These are phyloP conservation scores for Cenococcum geophilum DNA, from an alignment of 495 filamentous ascomycete genomes.

Conservation along the genomic window DNA sequence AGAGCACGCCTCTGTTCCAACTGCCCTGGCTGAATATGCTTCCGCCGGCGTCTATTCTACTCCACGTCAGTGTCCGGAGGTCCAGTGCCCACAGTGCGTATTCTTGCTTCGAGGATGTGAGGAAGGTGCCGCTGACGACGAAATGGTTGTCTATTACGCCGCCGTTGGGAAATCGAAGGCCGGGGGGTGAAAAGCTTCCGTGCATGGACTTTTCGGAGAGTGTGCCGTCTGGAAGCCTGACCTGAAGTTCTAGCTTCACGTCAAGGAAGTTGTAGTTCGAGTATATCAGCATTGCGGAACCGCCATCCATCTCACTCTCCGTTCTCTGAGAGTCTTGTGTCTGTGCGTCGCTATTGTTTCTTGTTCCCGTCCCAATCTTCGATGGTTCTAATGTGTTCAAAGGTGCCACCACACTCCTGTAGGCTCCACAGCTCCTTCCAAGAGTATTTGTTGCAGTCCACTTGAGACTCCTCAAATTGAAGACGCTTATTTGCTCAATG, in stretches of 20 bases:
- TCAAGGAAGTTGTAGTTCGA: slow-evolving; percentile 99
- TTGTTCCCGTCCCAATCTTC: slow-evolving; percentile 58
- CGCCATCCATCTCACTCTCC: slow-evolving; percentile 44
- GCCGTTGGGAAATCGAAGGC: slow-evolving; percentile 89
- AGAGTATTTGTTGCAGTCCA: slow-evolving; percentile 84
- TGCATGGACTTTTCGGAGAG: slow-evolving; percentile 84
- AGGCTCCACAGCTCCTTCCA: slow-evolving; percentile 88
- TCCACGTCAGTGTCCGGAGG: slow-evolving; percentile 80
- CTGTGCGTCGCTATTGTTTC: slow-evolving; percentile 36
- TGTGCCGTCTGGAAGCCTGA: slow-evolving; percentile 76
- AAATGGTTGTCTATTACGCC: slow-evolving; percentile 92
- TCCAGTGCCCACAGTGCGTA: slow-evolving; percentile 97
- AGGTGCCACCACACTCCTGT: slow-evolving; percentile 88
- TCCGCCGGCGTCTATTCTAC: slow-evolving; percentile 90
- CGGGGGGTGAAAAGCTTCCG: slow-evolving; percentile 78
- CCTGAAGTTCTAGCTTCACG: slow-evolving; percentile 89
- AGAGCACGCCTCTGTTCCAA: slow-evolving; percentile 92
- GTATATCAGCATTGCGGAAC: slow-evolving; percentile 90
- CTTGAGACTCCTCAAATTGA: slow-evolving; percentile 91
- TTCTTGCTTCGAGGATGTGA: slow-evolving; percentile 96
- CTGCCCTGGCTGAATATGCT: slow-evolving; percentile 90
- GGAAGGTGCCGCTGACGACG: slow-evolving; percentile 91
- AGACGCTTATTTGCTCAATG: slow-evolving; percentile 96
- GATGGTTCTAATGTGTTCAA: slow-evolving; percentile 61
- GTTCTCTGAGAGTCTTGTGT: slow-evolving; percentile 18